phyloP scores from a whole-genome alignment of 305 asterid genomes.

The Solanum hybrid region DNA sequence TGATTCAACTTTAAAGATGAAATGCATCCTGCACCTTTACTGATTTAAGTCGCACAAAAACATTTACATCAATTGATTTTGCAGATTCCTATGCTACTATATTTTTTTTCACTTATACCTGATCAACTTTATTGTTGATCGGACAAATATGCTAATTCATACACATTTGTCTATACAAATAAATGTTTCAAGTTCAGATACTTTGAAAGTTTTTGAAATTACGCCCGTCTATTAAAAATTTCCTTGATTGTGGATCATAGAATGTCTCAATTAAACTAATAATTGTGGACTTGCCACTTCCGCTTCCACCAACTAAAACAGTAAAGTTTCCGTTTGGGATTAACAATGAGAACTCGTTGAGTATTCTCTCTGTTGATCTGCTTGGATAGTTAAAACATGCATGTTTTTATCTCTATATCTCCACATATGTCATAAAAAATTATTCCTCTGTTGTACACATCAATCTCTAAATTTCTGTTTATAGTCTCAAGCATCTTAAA shows the following conservation, averaged over 20 bases:
- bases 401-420: constrained; percentile 34
- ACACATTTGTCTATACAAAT: too few relatives aligned
- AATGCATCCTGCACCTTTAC: too few relatives aligned
- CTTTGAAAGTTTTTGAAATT: constrained; percentile 35
- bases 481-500: constrained; percentile 60
- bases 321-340: constrained; percentile 43
- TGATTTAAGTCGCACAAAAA: too few relatives aligned
- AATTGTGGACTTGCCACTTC: constrained; percentile 69
- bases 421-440: constrained; percentile 9
- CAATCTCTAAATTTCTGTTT: constrained; percentile 33
- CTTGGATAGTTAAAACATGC: constrained; percentile 54
- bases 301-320: constrained; percentile 66
- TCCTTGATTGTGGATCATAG: constrained; percentile 52
- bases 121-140: too few relatives aligned
- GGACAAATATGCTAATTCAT: too few relatives aligned
- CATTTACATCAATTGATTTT: too few relatives aligned
- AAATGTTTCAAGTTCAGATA: too few relatives aligned
- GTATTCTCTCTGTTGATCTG: constrained; percentile 41
- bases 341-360: constrained; percentile 40
- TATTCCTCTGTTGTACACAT: constrained; percentile 22
- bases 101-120: too few relatives aligned
- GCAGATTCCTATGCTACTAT: too few relatives aligned
- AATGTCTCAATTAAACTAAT: constrained; percentile 63
- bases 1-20: too few relatives aligned
- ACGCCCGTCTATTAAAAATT: constrained; percentile 42